These are phyloP conservation scores for Pythium oligandrum DNA, from an alignment of 352 stramenopile genomes.

Conservation along the genomic window DNA sequence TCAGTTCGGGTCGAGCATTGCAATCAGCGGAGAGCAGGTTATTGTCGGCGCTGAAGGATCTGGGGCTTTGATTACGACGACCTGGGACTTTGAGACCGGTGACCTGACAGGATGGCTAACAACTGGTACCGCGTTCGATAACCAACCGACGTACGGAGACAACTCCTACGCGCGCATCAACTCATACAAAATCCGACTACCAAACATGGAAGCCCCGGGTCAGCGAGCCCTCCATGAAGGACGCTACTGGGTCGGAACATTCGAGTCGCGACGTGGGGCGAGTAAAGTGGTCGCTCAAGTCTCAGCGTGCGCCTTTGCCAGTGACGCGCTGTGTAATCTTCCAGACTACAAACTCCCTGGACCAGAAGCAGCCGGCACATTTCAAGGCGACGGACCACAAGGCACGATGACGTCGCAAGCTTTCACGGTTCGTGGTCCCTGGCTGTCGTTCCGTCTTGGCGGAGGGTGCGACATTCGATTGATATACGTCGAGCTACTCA, in stretches of 20 bases:
- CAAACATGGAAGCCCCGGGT: conserved; percentile 26
- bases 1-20: conserved; percentile 70
- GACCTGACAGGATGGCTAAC: conserved; percentile 91
- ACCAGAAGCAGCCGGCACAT: conserved; percentile 52
- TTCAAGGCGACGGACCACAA: conserved; percentile 87
- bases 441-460: conserved; percentile 92
- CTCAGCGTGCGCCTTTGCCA: conserved; percentile 62
- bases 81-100: conserved; percentile 97
- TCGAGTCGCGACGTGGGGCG: conserved; percentile 83
- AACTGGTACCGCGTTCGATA: conserved; percentile 91
- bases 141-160: conserved; percentile 94
- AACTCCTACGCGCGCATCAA: conserved; percentile 87
- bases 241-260: conserved; percentile 95
- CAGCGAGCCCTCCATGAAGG: conserved; percentile 65
- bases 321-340: conserved; percentile 49
- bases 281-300: conserved; percentile 44
- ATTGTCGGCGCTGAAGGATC: conserved; percentile 70
- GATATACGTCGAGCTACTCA: conserved; percentile 92
- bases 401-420: conserved; percentile 93
- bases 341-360: conserved; percentile 79
- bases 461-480: conserved; percentile 91
- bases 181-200: conserved; percentile 44
- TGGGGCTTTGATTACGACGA: conserved; percentile 79
- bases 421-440: conserved; percentile 88
- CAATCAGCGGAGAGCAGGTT: conserved; percentile 70